Conservation (phyloP, 148 eudicot genomes). For the Mesembryanthemum crystallinum region DNA sequence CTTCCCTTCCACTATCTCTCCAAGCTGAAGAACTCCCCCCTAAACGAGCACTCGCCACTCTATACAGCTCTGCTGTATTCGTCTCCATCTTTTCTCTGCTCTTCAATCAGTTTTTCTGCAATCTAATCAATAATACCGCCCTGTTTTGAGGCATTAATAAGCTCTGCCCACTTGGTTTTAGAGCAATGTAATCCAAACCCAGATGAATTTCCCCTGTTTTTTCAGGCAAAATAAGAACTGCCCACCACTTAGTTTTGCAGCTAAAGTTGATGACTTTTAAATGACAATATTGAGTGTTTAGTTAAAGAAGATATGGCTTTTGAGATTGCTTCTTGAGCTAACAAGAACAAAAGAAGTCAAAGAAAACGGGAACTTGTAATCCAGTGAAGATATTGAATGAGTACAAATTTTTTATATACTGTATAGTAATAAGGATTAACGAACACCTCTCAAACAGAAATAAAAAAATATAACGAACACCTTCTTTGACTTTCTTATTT, state of each 20-base stretch:
- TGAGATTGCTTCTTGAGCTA: too few relatives aligned
- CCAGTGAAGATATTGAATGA: too few relatives aligned
- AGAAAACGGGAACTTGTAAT: too few relatives aligned
- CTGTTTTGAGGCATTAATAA: slow-evolving; percentile 2
- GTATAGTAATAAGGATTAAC: too few relatives aligned
- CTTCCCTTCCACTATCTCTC: slow-evolving; percentile 53
- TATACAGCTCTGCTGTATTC: slow-evolving; percentile 39
- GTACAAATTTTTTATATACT: too few relatives aligned
- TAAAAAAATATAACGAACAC: too few relatives aligned
- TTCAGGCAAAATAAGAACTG: not conserved
- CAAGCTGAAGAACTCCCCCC: slow-evolving; percentile 50
- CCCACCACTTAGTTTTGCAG: not conserved
- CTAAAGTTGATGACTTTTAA: not conserved
- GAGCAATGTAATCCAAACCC: not conserved
- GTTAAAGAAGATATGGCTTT: too few relatives aligned
- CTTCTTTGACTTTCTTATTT: too few relatives aligned
- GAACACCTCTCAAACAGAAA: too few relatives aligned
- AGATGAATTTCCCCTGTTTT: not conserved
- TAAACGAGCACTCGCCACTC: slow-evolving; percentile 56
- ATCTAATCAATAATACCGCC: not conserved
- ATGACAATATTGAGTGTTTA: too few relatives aligned
- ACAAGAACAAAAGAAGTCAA: too few relatives aligned
- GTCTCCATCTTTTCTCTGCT: slow-evolving; percentile 41
- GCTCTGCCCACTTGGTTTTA: not conserved
- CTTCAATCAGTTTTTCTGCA: not conserved